Percentiles rank a stretch among this genome's conserved stretches.
Evolutionary conservation across 345 rosid genomes (phyloP).

Genomic region (Camelina sativa): DNA sequence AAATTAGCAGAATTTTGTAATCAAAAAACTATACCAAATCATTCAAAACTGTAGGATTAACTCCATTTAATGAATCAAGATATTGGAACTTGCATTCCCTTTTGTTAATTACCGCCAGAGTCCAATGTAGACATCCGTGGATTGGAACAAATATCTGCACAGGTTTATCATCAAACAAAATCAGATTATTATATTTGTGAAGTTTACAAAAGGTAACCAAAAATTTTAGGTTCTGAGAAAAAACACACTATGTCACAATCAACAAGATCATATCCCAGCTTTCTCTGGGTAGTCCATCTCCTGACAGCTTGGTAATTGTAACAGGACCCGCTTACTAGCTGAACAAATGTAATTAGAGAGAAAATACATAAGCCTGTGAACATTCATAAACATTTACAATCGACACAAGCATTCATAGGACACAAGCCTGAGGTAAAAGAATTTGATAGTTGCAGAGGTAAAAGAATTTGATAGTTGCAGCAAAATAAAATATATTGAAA

Average conservation of each 20-base stretch:
- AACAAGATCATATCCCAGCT: slow-evolving; percentile 71
- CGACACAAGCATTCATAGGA: too few species aligned
- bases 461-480: too few species aligned
- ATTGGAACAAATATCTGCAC: slow-evolving; percentile 92
- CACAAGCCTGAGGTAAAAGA: too few species aligned
- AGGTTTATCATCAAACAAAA: slow-evolving; percentile 15
- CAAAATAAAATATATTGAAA: too few species aligned
- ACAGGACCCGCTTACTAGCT: slow-evolving; percentile 55
- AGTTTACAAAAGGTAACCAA: too few species aligned
- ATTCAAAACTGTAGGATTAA: slow-evolving; percentile 49
- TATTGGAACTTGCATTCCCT: slow-evolving; percentile 78
- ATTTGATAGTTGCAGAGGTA: too few species aligned
- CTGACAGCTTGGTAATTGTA: slow-evolving; percentile 72
- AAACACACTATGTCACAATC: slow-evolving; percentile 80
- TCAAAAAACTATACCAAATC: slow-evolving; percentile 56
- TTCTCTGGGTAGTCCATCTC: slow-evolving; percentile 87
- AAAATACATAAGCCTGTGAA: background rate
- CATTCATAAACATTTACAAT: too few species aligned
- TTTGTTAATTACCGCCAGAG: slow-evolving; percentile 83
- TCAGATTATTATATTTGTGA: background rate
- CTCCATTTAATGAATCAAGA: slow-evolving; percentile 88
- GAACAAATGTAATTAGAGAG: background rate
- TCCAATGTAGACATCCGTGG: slow-evolving; percentile 79
- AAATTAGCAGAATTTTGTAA: background rate
- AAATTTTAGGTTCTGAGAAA: too few species aligned